Conservation (phyloP, 331 rosid species). For the Erythrophleum ivorense region DNA sequence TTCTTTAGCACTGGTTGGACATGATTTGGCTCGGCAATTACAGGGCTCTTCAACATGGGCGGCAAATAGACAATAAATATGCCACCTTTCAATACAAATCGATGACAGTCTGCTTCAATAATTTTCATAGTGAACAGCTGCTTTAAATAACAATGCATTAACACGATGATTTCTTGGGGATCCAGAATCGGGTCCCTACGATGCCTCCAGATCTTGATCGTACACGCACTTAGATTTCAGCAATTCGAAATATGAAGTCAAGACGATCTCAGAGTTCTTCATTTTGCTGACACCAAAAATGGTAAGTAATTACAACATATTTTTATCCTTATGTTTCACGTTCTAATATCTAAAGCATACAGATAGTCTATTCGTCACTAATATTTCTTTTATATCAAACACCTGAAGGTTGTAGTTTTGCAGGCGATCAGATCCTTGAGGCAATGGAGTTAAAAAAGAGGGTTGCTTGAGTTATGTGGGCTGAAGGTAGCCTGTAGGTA, state of each 20-base stretch:
- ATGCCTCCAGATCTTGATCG: background rate
- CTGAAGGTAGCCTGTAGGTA: too few relatives aligned
- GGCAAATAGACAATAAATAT: background rate
- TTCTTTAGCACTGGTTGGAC: slow-evolving; percentile 2
- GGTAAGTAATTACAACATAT: background rate
- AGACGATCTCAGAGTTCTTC: too few relatives aligned
- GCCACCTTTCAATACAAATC: background rate
- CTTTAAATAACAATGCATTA: too few relatives aligned
- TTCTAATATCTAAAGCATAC: background rate
- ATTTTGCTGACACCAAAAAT: background rate
- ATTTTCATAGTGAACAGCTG: background rate
- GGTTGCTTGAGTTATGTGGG: too few relatives aligned
- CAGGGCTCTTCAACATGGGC: background rate
- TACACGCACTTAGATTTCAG: too few relatives aligned
- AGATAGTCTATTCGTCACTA: background rate
- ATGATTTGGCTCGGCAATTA: slow-evolving; percentile 8
- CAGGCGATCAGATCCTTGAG: background rate
- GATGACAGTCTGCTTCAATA: too few relatives aligned
- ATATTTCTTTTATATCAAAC: background rate
- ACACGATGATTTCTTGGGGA: too few relatives aligned
- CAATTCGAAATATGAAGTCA: too few relatives aligned
- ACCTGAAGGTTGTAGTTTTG: too few relatives aligned
- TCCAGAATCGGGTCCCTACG: background rate
- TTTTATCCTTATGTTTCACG: background rate
- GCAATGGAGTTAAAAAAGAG: too few relatives aligned